Base-by-base conservation (phyloP, 1,139 yeast species). In the Wickerhamomyces sp. region DNA sequence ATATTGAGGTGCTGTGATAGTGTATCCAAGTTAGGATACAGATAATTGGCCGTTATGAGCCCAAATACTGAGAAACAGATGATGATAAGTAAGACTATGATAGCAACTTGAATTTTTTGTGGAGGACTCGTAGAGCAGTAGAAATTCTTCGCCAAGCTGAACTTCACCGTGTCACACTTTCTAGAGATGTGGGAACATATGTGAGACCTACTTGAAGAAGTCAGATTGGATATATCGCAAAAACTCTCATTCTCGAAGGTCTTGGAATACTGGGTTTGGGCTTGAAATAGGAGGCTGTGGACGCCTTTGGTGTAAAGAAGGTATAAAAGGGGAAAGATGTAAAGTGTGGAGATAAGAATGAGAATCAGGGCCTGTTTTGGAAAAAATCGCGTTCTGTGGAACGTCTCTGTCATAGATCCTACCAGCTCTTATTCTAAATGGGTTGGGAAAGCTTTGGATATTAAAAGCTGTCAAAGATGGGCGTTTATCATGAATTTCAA, bases 21-120 rank as follows among this genome's bases (percentile, higher is more conserved):
- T 23, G 77, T 67, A 36, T 76, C 70, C 15, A 87, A 59, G 47
- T 84, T 86, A 0, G 94, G 91, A 39, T 89, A 80, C 25, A 87
- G 61, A 51, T 70, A 84, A 50, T 80, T 85, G 8, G 86, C 77
- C 0, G 95, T 89, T 1, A 89, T 75, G 14, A 77, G 59, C 0
- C 94, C 94, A 38, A 86, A 66, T 12, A 28, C 22, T 16, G 25
- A 16, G 15, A 28, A 28, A 15, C 23, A 20, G 7, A 28, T 6
- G 2, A 28, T 15, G 5, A 16, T 20, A 8, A 25, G 16, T 15
- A 21, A n/a, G 10, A 16, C n/a, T 3, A 28, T 21, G 4, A 28
- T 8, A 2, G n/a, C 5, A 4, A 28, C 6, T 11, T 21, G n/a
- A 2, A 10, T 5, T 22, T 14, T 20, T 20, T 21, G 23, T 18